These are phyloP conservation scores for Protomyces inouyei DNA, from an alignment of 1,139 yeast genomes.

Conservation along the genomic window DNA sequence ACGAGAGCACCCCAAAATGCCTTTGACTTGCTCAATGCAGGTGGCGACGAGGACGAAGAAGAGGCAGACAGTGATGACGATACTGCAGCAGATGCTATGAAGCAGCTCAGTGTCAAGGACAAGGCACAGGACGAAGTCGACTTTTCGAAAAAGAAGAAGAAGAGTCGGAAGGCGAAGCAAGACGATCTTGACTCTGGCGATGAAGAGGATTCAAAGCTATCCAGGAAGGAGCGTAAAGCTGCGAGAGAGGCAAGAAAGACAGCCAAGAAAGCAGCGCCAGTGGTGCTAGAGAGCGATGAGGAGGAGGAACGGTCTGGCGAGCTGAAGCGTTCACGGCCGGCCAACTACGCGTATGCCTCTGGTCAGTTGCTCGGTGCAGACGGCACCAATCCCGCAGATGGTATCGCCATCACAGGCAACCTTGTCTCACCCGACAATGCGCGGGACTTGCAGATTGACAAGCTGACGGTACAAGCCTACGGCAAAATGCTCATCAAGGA, in stretches of 20 bases:
- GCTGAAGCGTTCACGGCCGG: constrained; percentile 4
- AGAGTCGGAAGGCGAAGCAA: constrained; percentile 1
- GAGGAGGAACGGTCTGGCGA: constrained; percentile 8
- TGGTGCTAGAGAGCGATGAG: constrained; percentile 8
- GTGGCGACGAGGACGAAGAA: constrained; percentile 8
- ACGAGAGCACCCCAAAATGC: constrained; percentile 8
- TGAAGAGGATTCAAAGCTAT: constrained; percentile 3
- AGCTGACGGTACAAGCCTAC: constrained; percentile 30
- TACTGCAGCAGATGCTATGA: not conserved
- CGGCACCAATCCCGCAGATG: constrained; percentile 28
- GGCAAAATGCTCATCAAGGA: constrained; percentile 96
- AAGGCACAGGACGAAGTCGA: constrained; percentile 10
- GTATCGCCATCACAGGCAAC: constrained; percentile 31
- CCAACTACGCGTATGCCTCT: constrained; percentile 30
- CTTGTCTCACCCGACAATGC: constrained; percentile 30
- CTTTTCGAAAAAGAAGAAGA: constrained; percentile 3
- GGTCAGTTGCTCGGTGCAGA: constrained; percentile 27
- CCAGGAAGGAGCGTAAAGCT: constrained; percentile 18
- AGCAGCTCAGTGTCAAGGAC: constrained; percentile 1
- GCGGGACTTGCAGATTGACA: constrained; percentile 30
- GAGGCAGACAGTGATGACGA: constrained; percentile 1
- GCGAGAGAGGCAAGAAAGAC: constrained; percentile 15
- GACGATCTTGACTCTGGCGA: constrained; percentile 15
- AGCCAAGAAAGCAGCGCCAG: constrained; percentile 8
- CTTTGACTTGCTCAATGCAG: constrained; percentile 3